Conservation (phyloP, 371 early-diverging fungal species). For the Mortierella sp. region DNA sequence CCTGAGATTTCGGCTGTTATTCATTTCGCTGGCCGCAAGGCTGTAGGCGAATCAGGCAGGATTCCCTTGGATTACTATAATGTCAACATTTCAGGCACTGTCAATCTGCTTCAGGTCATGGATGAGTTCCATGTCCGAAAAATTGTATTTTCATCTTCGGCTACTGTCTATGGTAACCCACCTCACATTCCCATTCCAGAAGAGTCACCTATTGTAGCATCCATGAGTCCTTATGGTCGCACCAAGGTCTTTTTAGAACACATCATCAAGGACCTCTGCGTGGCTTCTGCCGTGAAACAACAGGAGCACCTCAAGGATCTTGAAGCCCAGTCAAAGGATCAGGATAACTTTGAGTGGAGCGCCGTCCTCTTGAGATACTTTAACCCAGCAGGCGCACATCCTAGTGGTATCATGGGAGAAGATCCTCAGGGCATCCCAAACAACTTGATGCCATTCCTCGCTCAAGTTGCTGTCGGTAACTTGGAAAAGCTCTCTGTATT, state of each 20-base stretch:
- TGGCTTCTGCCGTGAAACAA: conserved; percentile 58
- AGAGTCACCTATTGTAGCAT: conserved; percentile 58
- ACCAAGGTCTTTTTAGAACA: conserved; percentile 89
- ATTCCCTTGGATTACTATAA: conserved; percentile 81
- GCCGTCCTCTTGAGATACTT: conserved; percentile 89
- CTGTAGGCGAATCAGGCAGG: conserved; percentile 77
- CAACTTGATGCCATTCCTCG: conserved; percentile 91
- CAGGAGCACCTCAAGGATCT: conserved; percentile 29
- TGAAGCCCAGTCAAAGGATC: neutral
- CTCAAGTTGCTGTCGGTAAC: conserved; percentile 86
- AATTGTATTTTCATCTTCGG: conserved; percentile 81
- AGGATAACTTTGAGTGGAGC: conserved; percentile 66
- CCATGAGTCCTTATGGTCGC: conserved; percentile 89
- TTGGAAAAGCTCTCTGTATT: conserved; percentile 80
- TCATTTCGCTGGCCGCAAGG: conserved; percentile 82
- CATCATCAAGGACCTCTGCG: conserved; percentile 80
- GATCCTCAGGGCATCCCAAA: conserved; percentile 85
- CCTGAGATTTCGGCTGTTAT: conserved; percentile 69
- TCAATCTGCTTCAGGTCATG: conserved; percentile 72
- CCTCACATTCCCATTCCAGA: conserved; percentile 59
- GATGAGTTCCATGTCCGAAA: conserved; percentile 62
- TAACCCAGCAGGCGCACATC: conserved; percentile 92
- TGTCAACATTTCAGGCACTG: conserved; percentile 76
- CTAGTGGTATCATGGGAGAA: conserved; percentile 89
- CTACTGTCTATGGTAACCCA: conserved; percentile 72